Base-by-base conservation (phyloP, 805 yeast genomes). In the Teunomyces pallodes region DNA sequence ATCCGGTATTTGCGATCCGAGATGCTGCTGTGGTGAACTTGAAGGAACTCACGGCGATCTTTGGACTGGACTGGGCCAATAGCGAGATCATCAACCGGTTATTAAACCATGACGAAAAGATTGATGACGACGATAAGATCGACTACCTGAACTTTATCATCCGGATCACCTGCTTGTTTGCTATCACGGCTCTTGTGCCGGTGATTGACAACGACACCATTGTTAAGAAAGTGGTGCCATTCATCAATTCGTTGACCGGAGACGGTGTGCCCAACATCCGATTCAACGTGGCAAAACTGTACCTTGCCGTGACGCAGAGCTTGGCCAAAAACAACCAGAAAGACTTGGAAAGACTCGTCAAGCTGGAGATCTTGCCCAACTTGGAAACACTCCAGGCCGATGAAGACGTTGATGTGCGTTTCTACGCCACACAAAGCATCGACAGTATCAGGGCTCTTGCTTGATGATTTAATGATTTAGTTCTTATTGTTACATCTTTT, bases 181-280 rank as follows among this genome's bases (percentile, higher is more conserved):
- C 97, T 4, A 79, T 94, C 55, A 86, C 92, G n/a, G 83, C 84
- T 52, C 75, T 94, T 55, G 80, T 87, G 32, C 86, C 90, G 5
- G 96, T 84, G 31, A 79, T 92, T 26, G 69, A 75, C 51, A 68
- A 75, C 33, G 69, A 69, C 13, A 79, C 84, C 39, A 79, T 87
- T 17, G 74, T 80, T 36, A 75, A 76, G 36, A 84, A 84, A 55
- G 80, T 91, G 40, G 73, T 90, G 58, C 97, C 97, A 20, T 91
- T 89, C 60, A 75, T 94, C 51, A 77, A 82, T 55, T 82, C 80
- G 43, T 75, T 92, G 58, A 76, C 83, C 35, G 75, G 74, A 33
- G 99, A 94, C 69, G 79, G 83, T 6, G 97, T 94, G 48, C 97
- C 99, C 58, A 94, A 94, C 67, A 91, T 94, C 53, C 81, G 97